Conservation (phyloP, 495 filamentous ascomycete species). For the Talaromyces nanjingensis region DNA sequence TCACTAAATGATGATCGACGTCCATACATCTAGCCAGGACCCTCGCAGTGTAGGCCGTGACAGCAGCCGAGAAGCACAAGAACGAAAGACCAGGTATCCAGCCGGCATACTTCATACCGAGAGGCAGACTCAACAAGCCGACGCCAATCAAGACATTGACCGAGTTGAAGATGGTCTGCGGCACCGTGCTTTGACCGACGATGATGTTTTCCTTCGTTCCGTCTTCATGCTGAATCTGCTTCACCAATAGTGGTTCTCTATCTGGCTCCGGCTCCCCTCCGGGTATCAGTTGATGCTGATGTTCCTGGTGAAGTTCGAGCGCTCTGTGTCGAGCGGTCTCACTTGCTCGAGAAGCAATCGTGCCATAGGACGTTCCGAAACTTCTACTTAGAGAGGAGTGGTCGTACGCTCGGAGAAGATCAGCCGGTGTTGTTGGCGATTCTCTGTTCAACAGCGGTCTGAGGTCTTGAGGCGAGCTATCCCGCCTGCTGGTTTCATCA, state of each 20-base stretch:
- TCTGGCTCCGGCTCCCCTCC: conserved; percentile 51
- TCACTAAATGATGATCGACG: conserved; percentile 69
- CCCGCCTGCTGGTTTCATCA: background rate
- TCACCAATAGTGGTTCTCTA: conserved; percentile 72
- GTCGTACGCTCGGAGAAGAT: conserved; percentile 52
- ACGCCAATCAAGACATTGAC: conserved; percentile 94
- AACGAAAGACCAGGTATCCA: conserved; percentile 81
- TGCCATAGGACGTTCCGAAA: conserved; percentile 73
- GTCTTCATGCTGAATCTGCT: conserved; percentile 77
- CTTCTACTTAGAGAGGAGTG: conserved; percentile 60
- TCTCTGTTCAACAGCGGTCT: conserved; percentile 20
- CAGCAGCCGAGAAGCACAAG: conserved; percentile 61
- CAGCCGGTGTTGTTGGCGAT: conserved; percentile 43
- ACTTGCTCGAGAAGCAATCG: conserved; percentile 59
- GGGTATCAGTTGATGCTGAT: conserved; percentile 35
- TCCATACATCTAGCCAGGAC: conserved; percentile 86
- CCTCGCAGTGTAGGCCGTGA: conserved; percentile 81
- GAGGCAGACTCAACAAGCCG: conserved; percentile 78
- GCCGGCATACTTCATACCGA: conserved; percentile 84
- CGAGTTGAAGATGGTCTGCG: conserved; percentile 94
- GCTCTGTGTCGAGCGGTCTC: conserved; percentile 65
- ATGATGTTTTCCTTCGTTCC: conserved; percentile 76
- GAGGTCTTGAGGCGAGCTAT: conserved; percentile 13
- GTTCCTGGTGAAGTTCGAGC: conserved; percentile 63
- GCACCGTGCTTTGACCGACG: conserved; percentile 85